Percentiles rank a stretch among this genome's conserved stretches.
Conservation (phyloP, 2,329 filamentous ascomycete species). For the Hypoxylon sp. region DNA sequence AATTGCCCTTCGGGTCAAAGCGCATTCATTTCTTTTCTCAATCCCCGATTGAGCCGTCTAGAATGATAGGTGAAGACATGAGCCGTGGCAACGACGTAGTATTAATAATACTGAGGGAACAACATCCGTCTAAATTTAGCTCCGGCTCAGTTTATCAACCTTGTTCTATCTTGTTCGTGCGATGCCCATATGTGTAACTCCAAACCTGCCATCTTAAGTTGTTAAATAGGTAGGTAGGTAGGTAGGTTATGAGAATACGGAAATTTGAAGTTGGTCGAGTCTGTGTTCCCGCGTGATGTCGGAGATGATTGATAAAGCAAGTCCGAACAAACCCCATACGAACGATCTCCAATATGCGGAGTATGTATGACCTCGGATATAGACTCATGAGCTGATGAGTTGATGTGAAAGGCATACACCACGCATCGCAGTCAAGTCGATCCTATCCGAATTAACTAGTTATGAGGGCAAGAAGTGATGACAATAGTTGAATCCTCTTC, state of each 20-base stretch:
- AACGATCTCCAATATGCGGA: slow-evolving; percentile 11
- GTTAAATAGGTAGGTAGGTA: too few species aligned
- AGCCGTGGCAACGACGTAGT: not conserved
- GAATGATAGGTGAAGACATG: not conserved
- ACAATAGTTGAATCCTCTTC: slow-evolving; percentile 9
- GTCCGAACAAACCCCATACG: slow-evolving; percentile 16
- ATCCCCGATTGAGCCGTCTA: too few species aligned
- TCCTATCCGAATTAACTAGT: not conserved
- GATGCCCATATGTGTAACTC: not conserved
- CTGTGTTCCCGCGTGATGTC: not conserved
- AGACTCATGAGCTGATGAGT: slow-evolving; percentile 2
- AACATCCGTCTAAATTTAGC: too few species aligned
- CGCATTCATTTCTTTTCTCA: not conserved
- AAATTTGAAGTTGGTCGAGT: slow-evolving; percentile 7
- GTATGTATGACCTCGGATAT: slow-evolving; percentile 8
- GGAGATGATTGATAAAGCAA: slow-evolving; percentile 11
- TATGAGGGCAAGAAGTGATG: slow-evolving; percentile 7
- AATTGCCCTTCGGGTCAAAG: not conserved
- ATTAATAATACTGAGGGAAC: not conserved
- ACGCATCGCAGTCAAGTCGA: slow-evolving; percentile 5
- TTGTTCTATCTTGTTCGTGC: not conserved
- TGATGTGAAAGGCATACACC: slow-evolving; percentile 3
- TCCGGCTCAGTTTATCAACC: not conserved
- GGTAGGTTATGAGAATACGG: not conserved
- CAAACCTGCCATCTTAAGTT: not conserved